A percentile compares a stretch with the other conserved stretches of the same genome.
phyloP scores from a whole-genome alignment of 2,329 filamentous ascomycete genomes.

The Cytospora leucostoma region DNA sequence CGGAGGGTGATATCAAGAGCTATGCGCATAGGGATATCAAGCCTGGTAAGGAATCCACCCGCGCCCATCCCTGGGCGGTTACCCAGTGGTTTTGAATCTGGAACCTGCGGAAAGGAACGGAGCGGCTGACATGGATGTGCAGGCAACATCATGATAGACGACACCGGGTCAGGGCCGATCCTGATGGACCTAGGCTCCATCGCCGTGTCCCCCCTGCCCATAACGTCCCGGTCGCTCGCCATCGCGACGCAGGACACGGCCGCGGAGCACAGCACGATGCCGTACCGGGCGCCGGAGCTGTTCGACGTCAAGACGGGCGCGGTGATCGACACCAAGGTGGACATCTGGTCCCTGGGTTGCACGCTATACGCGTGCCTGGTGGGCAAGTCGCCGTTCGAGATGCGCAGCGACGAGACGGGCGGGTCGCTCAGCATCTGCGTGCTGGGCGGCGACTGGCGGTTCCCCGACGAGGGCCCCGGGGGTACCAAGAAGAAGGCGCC shows the following conservation, averaged over 20 bases:
- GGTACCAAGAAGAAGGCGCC: conserved; percentile 49
- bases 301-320: conserved; percentile 96
- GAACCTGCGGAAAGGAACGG: background rate
- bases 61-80: no score
- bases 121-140: conserved; percentile 1
- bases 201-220: conserved; percentile 80
- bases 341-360: conserved; percentile 97
- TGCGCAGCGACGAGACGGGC: conserved; percentile 92
- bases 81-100: background rate
- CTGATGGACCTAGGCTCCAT: conserved; percentile 97
- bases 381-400: conserved; percentile 95
- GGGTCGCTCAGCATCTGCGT: conserved; percentile 92
- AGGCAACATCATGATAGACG: conserved; percentile 98
- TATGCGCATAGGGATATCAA: conserved; percentile 98
- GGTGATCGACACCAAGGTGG: conserved; percentile 91
- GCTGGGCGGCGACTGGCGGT: conserved; percentile 91
- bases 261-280: conserved; percentile 97
- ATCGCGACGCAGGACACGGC: conserved; percentile 92
- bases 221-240: conserved; percentile 86
- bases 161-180: conserved; percentile 84
- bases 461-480: conserved; percentile 79
- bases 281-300: conserved; percentile 94
- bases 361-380: conserved; percentile 97
- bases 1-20: conserved; percentile 69
- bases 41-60: no score